Evolutionary conservation across 257 asterid genomes (phyloP).

Genomic region (Capsicum baccatum): DNA sequence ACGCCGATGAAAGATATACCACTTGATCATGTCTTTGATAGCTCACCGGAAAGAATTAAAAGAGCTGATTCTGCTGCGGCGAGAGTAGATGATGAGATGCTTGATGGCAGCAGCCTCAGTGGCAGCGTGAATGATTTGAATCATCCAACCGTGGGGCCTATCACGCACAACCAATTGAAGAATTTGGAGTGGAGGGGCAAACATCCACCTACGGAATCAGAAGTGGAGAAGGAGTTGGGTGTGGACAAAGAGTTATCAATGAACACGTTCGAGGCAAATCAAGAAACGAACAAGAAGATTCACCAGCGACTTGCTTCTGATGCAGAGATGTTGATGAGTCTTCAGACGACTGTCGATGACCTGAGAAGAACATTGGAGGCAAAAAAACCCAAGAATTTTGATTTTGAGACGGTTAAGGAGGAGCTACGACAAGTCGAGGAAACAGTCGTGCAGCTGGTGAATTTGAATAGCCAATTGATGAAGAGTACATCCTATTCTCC

Average conservation of each 20-base stretch:
- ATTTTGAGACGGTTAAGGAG: slow-evolving; percentile 61
- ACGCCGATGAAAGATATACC: slow-evolving; percentile 83
- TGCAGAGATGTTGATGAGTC: slow-evolving; percentile 60
- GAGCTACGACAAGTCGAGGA: slow-evolving; percentile 82
- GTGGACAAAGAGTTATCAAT: slow-evolving; percentile 65
- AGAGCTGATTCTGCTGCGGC: slow-evolving; percentile 41
- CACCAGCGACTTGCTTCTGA: slow-evolving; percentile 70
- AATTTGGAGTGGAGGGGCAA: slow-evolving; percentile 43
- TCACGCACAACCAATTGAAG: slow-evolving; percentile 49
- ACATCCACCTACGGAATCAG: slow-evolving; percentile 68
- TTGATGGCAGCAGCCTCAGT: slow-evolving; percentile 49
- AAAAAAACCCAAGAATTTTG: slow-evolving; percentile 52
- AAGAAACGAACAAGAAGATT: slow-evolving; percentile 53
- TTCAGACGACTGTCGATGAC: slow-evolving; percentile 55
- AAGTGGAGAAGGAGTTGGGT: slow-evolving; percentile 70
- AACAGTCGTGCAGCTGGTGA: slow-evolving; percentile 54
- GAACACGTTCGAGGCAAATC: slow-evolving; percentile 42
- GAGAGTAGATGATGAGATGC: slow-evolving; percentile 73
- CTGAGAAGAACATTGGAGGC: slow-evolving; percentile 61
- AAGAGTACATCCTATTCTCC: slow-evolving; percentile 46
- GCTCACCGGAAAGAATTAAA: slow-evolving; percentile 45
- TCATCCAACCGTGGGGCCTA: slow-evolving; percentile 53
- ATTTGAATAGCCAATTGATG: slow-evolving; percentile 67
- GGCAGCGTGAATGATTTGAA: slow-evolving; percentile 53
- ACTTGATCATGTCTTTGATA: slow-evolving; percentile 72